phyloP scores from a whole-genome alignment of 208 protist genomes.

The Trypanosoma cruzi region DNA sequence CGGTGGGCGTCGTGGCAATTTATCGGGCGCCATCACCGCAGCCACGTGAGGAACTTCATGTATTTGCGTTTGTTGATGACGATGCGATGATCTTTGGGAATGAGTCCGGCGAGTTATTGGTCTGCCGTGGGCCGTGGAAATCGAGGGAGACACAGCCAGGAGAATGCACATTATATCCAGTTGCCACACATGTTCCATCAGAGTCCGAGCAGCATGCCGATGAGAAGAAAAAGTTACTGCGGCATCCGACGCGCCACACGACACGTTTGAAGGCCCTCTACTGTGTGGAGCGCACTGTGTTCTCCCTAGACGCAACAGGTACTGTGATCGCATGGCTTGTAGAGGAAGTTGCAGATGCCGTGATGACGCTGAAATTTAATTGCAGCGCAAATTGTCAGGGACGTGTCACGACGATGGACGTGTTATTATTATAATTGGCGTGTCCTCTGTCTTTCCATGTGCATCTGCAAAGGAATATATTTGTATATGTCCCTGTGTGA shows the following conservation, averaged over 20 bases:
- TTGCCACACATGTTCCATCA: constrained; percentile 5
- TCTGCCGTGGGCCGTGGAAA: constrained; percentile 6
- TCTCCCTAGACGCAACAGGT: constrained; percentile 63
- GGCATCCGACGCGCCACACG: constrained; percentile 54
- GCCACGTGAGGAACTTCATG: constrained; percentile 52
- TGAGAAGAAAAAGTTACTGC: constrained; percentile 34
- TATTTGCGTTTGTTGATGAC: constrained; percentile 39
- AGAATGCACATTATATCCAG: not conserved
- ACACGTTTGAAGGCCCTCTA: constrained; percentile 59
- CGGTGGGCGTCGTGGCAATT: constrained; percentile 33
- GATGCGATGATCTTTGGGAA: constrained; percentile 53
- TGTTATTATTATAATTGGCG: constrained; percentile 31
- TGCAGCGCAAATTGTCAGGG: constrained; percentile 79
- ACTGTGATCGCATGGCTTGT: constrained; percentile 52
- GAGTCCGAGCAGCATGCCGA: constrained; percentile 23
- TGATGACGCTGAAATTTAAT: constrained; percentile 37
- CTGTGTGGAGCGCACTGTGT: constrained; percentile 33
- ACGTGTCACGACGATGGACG: constrained; percentile 57
- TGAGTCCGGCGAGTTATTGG: constrained; percentile 44
- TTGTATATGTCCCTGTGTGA: not conserved
- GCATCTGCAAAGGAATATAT: not conserved
- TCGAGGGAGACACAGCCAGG: not conserved
- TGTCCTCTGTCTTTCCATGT: not conserved
- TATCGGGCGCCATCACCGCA: constrained; percentile 32
- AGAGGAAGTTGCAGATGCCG: not conserved